Conservation (phyloP, 257 asterid genomes). For the Nyctanthes arbortristis region DNA sequence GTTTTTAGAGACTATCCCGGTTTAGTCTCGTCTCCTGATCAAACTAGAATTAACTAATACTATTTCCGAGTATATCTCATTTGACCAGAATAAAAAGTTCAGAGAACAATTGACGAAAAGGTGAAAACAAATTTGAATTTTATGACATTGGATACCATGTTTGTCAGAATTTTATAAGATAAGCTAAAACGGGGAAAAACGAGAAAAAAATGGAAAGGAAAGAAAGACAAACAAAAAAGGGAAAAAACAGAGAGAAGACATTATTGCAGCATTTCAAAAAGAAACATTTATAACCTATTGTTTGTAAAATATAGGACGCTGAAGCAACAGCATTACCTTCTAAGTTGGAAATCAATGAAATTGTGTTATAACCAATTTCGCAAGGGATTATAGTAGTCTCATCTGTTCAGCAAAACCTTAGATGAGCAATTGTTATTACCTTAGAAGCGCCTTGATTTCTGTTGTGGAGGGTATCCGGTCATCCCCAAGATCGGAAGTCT, state of each 20-base stretch:
- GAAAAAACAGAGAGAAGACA: neutral
- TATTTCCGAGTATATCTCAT: neutral
- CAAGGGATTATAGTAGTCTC: neutral
- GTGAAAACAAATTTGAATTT: neutral
- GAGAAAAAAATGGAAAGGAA: too few relatives aligned
- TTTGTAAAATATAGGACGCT: neutral
- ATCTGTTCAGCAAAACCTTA: neutral
- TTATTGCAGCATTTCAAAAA: slow-evolving; percentile 5
- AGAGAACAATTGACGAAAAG: neutral
- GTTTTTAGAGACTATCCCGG: neutral
- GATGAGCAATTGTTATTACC: slow-evolving; percentile 35
- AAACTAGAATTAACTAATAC: neutral
- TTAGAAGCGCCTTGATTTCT: slow-evolving; percentile 88
- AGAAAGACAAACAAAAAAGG: too few relatives aligned
- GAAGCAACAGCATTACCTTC: slow-evolving; percentile 5
- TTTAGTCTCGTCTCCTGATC: neutral
- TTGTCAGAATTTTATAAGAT: neutral
- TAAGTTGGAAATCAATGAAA: slow-evolving; percentile 1
- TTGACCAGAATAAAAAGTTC: neutral
- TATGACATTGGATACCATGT: neutral
- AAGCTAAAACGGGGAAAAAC: too few relatives aligned
- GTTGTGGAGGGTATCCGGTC: slow-evolving; percentile 96
- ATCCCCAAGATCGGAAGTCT: slow-evolving; percentile 80
- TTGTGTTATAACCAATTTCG: slow-evolving; percentile 9
- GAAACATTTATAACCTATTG: neutral